A percentile compares a stretch with the other conserved stretches of the same genome.
phyloP scores from a whole-genome alignment of 2,329 filamentous ascomycete species.

The Geosmithia flava region DNA sequence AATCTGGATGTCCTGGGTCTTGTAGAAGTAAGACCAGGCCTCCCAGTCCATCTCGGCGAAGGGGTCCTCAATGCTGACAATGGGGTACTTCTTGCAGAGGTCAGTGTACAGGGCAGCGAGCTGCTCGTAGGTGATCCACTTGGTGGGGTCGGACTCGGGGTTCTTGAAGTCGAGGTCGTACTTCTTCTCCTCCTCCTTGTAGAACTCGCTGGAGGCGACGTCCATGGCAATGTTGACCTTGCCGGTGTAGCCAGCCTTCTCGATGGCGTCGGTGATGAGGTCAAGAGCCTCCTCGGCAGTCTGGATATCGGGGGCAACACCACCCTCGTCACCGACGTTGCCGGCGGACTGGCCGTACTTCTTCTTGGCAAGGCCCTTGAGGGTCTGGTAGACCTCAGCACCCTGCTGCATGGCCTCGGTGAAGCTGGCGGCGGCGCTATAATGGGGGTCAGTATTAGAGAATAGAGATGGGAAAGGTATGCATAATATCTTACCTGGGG shows the following conservation, averaged over 20 bases:
- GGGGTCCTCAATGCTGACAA: constrained; percentile 97
- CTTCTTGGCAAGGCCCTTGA: constrained; percentile 97
- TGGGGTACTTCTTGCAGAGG: constrained; percentile 90
- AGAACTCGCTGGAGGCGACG: constrained; percentile 98
- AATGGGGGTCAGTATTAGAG: constrained; percentile 16
- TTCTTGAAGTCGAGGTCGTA: constrained; percentile 99
- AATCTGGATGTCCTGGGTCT: constrained; percentile 96
- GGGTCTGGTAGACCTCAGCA: constrained; percentile 94
- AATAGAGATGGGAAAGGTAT: background rate
- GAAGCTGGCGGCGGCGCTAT: constrained; percentile 69
- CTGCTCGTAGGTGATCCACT: constrained; percentile 99
- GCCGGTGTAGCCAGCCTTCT: constrained; percentile 89
- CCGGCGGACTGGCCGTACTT: constrained; percentile 98
- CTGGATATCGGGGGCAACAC: constrained; percentile 98
- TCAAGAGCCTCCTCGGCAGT: constrained; percentile 92
- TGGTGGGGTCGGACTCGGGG: constrained; percentile 85
- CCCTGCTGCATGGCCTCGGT: constrained; percentile 93
- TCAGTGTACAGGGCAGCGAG: constrained; percentile 84
- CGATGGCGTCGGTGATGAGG: constrained; percentile 88
- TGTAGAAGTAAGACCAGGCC: constrained; percentile 99
- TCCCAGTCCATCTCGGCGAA: constrained; percentile 99
- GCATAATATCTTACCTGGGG: constrained; percentile 45
- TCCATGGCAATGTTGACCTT: constrained; percentile 99
- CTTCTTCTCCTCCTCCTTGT: constrained; percentile 96
- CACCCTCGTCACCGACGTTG: constrained; percentile 98